phyloP scores from a whole-genome alignment of 2,329 filamentous ascomycete species.

The Claviceps humidiphila region DNA sequence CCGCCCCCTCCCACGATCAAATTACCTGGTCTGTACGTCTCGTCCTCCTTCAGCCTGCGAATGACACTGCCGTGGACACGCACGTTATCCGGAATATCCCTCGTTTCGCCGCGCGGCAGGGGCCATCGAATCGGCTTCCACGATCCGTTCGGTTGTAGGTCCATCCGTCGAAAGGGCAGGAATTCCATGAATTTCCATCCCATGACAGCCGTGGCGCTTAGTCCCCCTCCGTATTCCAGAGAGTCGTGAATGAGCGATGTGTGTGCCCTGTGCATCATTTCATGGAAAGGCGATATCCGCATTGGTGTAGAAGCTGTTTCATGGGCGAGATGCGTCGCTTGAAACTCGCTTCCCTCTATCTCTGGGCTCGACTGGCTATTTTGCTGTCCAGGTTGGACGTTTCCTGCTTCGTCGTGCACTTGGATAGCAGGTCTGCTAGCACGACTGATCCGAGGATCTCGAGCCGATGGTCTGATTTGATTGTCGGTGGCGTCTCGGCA shows the following conservation, averaged over 20 bases:
- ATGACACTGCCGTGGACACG: slow-evolving; percentile 64
- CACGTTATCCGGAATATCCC: slow-evolving; percentile 60
- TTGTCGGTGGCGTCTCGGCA: slow-evolving; percentile 25
- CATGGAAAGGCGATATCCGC: slow-evolving; percentile 31
- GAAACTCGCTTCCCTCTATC: slow-evolving; percentile 11
- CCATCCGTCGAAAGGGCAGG: slow-evolving; percentile 69
- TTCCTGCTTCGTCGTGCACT: slow-evolving; percentile 8
- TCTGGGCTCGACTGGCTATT: slow-evolving; percentile 10
- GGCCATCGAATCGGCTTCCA: slow-evolving; percentile 78
- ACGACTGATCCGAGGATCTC: slow-evolving; percentile 1
- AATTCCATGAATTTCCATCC: slow-evolving; percentile 73
- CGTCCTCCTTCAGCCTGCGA: slow-evolving; percentile 51
- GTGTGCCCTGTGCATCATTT: slow-evolving; percentile 44
- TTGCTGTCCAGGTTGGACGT: slow-evolving; percentile 9
- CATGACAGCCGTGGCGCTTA: slow-evolving; percentile 40
- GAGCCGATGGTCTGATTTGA: slow-evolving; percentile 3
- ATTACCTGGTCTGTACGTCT: slow-evolving; percentile 61
- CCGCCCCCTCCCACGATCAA: slow-evolving; percentile 70
- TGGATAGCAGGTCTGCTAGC: slow-evolving; percentile 13
- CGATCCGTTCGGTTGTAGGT: slow-evolving; percentile 55
- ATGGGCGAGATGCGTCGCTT: background rate
- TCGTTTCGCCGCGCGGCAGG: slow-evolving; percentile 60
- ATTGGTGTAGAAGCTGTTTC: slow-evolving; percentile 5
- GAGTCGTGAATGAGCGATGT: slow-evolving; percentile 54
- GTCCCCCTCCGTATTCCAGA: slow-evolving; percentile 48